These are phyloP conservation scores for Blumeriella jaapii DNA, from an alignment of 2,329 filamentous ascomycete genomes.

Conservation along the genomic window DNA sequence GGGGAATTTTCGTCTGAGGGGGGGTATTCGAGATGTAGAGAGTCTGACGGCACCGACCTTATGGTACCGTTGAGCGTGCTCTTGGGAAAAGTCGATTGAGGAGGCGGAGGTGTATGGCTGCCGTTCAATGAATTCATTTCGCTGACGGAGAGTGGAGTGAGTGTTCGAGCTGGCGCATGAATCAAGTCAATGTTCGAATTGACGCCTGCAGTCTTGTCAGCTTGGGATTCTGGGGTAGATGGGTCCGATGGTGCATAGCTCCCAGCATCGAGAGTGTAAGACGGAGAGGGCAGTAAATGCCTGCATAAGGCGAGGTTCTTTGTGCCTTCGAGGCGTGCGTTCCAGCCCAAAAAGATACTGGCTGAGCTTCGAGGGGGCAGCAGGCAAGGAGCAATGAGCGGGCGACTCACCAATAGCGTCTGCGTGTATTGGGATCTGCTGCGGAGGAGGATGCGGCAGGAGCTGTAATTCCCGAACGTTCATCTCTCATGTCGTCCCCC, in stretches of 20 bases:
- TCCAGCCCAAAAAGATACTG: background rate
- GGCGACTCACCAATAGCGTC: constrained; percentile 13
- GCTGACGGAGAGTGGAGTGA: constrained; percentile 21
- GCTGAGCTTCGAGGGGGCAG: background rate
- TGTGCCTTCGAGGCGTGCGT: constrained; percentile 1
- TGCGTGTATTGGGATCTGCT: constrained; percentile 11
- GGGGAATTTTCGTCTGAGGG: constrained; percentile 8
- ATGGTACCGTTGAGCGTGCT: constrained; percentile 20
- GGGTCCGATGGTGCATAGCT: constrained; percentile 4
- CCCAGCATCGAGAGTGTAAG: background rate
- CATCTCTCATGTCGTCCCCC: constrained; percentile 16
- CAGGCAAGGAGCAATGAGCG: background rate
- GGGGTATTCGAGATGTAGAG: constrained; percentile 9
- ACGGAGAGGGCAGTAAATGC: background rate
- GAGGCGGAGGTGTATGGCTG: constrained; percentile 3
- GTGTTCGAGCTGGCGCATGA: constrained; percentile 17
- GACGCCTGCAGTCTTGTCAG: constrained; percentile 2
- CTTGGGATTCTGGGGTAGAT: constrained; percentile 3
- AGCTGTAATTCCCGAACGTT: constrained; percentile 12
- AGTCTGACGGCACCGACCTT: constrained; percentile 22
- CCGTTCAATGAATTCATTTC: constrained; percentile 22
- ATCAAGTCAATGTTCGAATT: constrained; percentile 5
- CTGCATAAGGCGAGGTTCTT: constrained; percentile 1
- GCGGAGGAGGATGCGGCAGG: constrained; percentile 6
- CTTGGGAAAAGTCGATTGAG: constrained; percentile 5